Evolutionary conservation across 306 rosid genomes (phyloP), one percentile per base, ranked within the genome.

Genomic region (Castanopsis chinensis): DNA sequence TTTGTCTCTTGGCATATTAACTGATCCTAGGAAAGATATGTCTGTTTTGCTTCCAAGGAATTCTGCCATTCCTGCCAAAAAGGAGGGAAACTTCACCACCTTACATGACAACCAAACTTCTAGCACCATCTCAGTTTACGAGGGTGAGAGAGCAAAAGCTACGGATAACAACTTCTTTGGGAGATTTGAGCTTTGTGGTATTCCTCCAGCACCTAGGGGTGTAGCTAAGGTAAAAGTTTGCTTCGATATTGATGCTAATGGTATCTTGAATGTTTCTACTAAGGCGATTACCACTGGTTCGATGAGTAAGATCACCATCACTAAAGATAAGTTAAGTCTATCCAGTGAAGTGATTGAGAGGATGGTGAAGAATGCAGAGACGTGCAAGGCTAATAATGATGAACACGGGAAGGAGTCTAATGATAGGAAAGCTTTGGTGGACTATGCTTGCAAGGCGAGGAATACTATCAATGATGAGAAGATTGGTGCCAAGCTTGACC

Each of bases 171-270:
- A 78, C 71, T 37, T 35, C 70, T 64, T 79, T 5, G 82, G 82
- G 9, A 20, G 45, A 32, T 70, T 79, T n/a, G 69, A 6, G 61
- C 73, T 79, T 43, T 27, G 14, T 7, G 72, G 72, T 6, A n/a
- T 71, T 35, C 72, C 82, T 25, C 41, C 76, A 27, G 82, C 82
- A 7, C 82, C 77, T 32, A 58, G 69, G 28, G 73, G 79, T 76
- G 71, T 65, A 18, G 60, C 56, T 25, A 12, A 19, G 25, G 17
- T 61, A 2, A 13, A 5, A 13, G 60, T 76, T 15, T 63, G 57
- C 71, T 61, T 30, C 4, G 33, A 30, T 30, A 30, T 30, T 4
- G 33, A 30, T 30, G 33, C 33, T 4, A 30, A 30, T 32, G 33
- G 33, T 32, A 35, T 35, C 41, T 35, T 35, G 9, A 35, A 35